These are phyloP conservation scores for Venustampulla echinocandica DNA, from an alignment of 495 filamentous ascomycete species.

Conservation along the genomic window DNA sequence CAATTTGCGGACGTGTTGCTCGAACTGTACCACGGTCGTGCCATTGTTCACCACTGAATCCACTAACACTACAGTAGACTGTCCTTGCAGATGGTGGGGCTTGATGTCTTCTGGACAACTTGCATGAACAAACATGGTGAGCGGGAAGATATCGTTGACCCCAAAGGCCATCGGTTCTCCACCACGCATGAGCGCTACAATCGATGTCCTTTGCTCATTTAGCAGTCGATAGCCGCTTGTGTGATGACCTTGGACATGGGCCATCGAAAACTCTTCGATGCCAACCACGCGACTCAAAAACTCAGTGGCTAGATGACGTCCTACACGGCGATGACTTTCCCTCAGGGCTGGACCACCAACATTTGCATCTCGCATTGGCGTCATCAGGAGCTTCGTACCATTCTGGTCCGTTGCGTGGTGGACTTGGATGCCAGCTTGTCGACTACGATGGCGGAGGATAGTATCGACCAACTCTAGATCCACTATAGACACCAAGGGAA, in stretches of 20 bases:
- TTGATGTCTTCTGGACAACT: constrained; percentile 36
- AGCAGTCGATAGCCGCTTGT: constrained; percentile 44
- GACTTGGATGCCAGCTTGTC: constrained; percentile 21
- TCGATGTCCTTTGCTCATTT: constrained; percentile 43
- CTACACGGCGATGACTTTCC: constrained; percentile 42
- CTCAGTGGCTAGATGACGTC: constrained; percentile 46
- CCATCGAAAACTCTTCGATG: constrained; percentile 42
- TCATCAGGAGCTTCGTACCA: constrained; percentile 47
- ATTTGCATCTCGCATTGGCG: constrained; percentile 44
- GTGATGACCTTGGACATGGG: constrained; percentile 44
- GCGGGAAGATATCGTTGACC: constrained; percentile 46
- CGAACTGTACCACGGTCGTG: constrained; percentile 42
- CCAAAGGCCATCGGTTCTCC: constrained; percentile 61
- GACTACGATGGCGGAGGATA: constrained; percentile 23
- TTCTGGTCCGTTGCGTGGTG: constrained; percentile 36
- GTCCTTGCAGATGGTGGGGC: constrained; percentile 32
- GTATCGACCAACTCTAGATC: constrained; percentile 29
- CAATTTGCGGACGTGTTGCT: constrained; percentile 39
- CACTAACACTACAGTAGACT: constrained; percentile 43
- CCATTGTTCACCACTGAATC: constrained; percentile 58
- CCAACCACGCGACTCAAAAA: constrained; percentile 42
- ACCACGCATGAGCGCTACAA: constrained; percentile 57
- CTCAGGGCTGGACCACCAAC: constrained; percentile 38
- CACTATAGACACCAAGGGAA: constrained; percentile 38
- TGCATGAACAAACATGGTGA: constrained; percentile 50